A percentile compares a stretch with the other conserved stretches of the same genome.
Conservation (phyloP, 1,284 basidiomycete species). For the Schizophyllum amplum region DNA sequence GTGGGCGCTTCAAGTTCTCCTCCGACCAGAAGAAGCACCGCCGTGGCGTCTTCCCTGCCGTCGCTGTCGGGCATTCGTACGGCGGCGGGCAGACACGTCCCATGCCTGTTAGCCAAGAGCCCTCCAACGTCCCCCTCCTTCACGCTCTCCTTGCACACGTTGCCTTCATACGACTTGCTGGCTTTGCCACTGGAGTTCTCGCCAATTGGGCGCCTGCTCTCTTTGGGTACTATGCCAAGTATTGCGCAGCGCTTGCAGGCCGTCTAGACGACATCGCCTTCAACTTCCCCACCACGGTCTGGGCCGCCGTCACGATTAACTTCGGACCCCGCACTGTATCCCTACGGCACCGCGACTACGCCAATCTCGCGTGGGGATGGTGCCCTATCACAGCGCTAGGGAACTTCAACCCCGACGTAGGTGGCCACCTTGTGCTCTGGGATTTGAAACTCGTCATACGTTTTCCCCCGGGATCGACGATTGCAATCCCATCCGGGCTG, state of each 20-base stretch:
- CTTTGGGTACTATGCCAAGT: no score
- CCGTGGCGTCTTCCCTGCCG: no score
- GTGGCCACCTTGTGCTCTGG: not conserved
- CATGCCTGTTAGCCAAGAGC: no score
- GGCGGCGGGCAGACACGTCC: no score
- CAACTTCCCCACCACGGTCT: no score
- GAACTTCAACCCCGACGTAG: not conserved
- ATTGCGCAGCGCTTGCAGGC: no score
- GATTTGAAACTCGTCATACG: not conserved
- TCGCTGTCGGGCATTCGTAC: no score
- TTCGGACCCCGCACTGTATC: not conserved
- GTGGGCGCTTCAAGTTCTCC: no score
- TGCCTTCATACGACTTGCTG: conserved; percentile 1
- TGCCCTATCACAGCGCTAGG: conserved; percentile 2
- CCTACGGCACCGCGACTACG: not conserved
- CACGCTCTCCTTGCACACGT: not conserved
- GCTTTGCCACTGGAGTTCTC: not conserved
- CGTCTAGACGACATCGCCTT: no score
- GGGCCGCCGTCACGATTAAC: not conserved
- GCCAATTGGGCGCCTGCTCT: no score
- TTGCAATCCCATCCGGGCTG: conserved; percentile 10
- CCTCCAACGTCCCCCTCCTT: no score
- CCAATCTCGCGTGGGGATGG: conserved; percentile 2
- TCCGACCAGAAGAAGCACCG: no score
- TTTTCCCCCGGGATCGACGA: conserved; percentile 1